Evolutionary conservation across 2,329 filamentous ascomycete genomes (phyloP), one percentile per base, ranked within the genome.

Genomic region (Fonsecaea nubica): DNA sequence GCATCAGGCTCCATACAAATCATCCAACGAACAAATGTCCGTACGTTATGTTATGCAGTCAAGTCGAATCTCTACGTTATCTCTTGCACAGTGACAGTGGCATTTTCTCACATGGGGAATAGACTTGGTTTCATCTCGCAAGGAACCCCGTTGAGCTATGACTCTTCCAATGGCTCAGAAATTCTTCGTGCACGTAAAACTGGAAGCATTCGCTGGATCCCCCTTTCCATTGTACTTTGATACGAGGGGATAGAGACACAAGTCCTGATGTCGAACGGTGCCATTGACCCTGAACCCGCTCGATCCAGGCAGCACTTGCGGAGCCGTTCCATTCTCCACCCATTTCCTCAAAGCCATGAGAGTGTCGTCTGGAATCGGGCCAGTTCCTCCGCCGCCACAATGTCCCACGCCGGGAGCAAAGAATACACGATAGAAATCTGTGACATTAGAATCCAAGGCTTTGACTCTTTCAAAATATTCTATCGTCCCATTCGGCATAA

Each of bases 21-120:
- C 77, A 85, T 93, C 15, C 86, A 98, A n/a, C 15, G 15, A n/a
- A 4, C 9, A 65, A 98, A 97, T 74, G 92, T 93, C 30, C 90
- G 6, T 32, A 32, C 30, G 30, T 32, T 32, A 32, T 4, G 30
- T 32, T 32, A 32, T 32, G 1, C 6, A 93, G 4, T 89, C 98
- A 88, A 4, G 83, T 85, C 32, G 88, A 4, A 83, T 85, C 32
- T 97, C 97, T 73, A 89, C 93, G 0, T 83, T 88, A 5, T 88
- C 88, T 58, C 84, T 98, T 52, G 93, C 90, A 77, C 85, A 85
- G 25, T 92, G 92, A 5, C 42, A 21, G 42, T 48, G 5, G 8
- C 42, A 21, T 21, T n/a, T 25, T 21, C 18, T 21, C 7, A 21
- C 2, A 40, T 40, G 2, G 9, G 36, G 36, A 40, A 13, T 21